Evolutionary conservation across 176 grass and related monocot species (phyloP).

Genomic region (Lolium rigidum): DNA sequence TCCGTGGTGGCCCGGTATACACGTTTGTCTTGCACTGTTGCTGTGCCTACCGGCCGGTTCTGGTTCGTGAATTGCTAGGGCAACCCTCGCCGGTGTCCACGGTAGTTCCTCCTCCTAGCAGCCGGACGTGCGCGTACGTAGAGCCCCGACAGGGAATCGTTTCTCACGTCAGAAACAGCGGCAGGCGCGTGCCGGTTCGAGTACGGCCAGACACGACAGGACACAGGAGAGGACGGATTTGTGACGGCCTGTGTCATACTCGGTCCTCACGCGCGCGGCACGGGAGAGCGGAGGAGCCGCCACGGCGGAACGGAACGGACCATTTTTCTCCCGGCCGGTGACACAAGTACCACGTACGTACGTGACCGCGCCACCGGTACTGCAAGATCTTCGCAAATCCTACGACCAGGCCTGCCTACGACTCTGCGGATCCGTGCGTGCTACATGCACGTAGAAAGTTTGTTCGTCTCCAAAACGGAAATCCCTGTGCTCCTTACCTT

Average conservation of each 20-base stretch:
- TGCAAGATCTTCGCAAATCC: no score
- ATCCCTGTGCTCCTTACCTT: no score
- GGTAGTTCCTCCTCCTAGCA: background rate
- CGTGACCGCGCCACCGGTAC: no score
- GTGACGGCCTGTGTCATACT: background rate
- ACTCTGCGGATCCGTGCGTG: no score
- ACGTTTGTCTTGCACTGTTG: slow-evolving; percentile 38
- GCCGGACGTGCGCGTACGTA: background rate
- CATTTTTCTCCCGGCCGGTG: no score
- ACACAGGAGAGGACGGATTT: background rate
- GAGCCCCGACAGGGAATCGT: background rate
- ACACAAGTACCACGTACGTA: no score
- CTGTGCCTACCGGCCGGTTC: background rate
- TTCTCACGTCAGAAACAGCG: slow-evolving; percentile 21
- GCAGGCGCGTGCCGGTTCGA: background rate
- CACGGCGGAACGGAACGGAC: no score
- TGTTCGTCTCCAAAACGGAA: no score
- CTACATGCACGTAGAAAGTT: no score
- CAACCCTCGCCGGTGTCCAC: background rate
- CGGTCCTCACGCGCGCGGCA: background rate
- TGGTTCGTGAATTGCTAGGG: slow-evolving; percentile 5
- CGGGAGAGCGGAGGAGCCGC: background rate
- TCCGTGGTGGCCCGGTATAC: slow-evolving; percentile 5
- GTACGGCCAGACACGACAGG: slow-evolving; percentile 8
- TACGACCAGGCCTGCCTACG: no score